phyloP scores from a whole-genome alignment of 306 rosid genomes.

The Neltuma alba region DNA sequence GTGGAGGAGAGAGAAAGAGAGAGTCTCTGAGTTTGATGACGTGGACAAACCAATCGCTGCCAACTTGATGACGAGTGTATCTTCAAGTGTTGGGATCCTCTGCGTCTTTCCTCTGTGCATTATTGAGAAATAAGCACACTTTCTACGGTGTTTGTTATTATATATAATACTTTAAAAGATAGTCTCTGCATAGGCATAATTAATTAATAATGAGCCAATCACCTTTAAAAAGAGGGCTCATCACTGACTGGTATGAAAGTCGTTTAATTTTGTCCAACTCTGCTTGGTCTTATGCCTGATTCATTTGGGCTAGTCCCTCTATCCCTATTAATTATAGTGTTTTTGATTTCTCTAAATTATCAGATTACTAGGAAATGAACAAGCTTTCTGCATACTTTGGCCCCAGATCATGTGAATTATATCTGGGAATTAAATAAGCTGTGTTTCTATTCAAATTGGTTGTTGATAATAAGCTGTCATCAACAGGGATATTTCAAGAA shows the following conservation, averaged over 20 bases:
- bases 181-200: background rate
- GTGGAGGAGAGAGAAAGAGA: background rate
- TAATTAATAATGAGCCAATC: background rate
- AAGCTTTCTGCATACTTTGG: conserved; percentile 17
- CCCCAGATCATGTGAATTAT: conserved; percentile 15
- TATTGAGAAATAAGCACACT: no score
- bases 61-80: conserved; percentile 43
- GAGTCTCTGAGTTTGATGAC: conserved; percentile 43
- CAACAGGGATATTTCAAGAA: conserved; percentile 38
- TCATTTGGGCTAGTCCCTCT: background rate
- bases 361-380: conserved; percentile 19
- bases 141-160: no score
- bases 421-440: background rate
- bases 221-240: conserved; percentile 16
- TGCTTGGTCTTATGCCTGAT: conserved; percentile 30
- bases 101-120: no score
- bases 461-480: conserved; percentile 53
- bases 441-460: conserved; percentile 30
- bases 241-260: conserved; percentile 32
- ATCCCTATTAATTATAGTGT: background rate
- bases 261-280: conserved; percentile 39
- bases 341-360: conserved; percentile 17
- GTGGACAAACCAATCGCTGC: conserved; percentile 47
- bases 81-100: conserved; percentile 13
- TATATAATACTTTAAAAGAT: no score